phyloP scores from a whole-genome alignment of 305 asterid species.

The Fraxinus floribunda region DNA sequence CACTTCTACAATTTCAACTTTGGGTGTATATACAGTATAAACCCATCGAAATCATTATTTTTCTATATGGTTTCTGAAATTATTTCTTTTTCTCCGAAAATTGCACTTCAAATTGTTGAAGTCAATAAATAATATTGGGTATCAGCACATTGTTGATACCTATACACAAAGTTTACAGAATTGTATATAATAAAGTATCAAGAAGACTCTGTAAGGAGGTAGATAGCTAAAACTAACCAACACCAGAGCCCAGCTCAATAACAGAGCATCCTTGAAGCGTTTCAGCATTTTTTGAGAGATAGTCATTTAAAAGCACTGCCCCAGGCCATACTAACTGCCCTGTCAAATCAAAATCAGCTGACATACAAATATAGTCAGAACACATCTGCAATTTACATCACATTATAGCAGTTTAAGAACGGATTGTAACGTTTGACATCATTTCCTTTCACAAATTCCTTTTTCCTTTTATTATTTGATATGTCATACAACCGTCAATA shows the following conservation, averaged over 20 bases:
- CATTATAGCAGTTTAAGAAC: not conserved
- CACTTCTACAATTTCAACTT: not conserved
- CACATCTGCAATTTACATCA: not conserved
- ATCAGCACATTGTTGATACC: constrained; percentile 8
- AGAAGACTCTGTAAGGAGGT: not conserved
- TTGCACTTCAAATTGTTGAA: not conserved
- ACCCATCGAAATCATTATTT: not conserved
- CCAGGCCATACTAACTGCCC: constrained; percentile 99
- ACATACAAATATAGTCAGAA: constrained; percentile 28
- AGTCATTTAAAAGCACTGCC: constrained; percentile 75
- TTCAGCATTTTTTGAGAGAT: constrained; percentile 65
- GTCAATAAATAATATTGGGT: not conserved
- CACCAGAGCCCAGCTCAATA: constrained; percentile 94
- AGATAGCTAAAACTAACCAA: constrained; percentile 56
- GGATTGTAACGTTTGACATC: not conserved
- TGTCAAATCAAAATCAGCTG: constrained; percentile 97
- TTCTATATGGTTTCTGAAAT: not conserved
- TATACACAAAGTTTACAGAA: not conserved
- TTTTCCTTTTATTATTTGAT: not conserved
- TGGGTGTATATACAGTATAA: not conserved
- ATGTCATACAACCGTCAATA: not conserved
- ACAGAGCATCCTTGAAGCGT: constrained; percentile 67
- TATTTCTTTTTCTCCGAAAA: constrained; percentile 1
- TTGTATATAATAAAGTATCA: not conserved
- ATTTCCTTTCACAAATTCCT: not conserved